Conservation (phyloP, 169 alveolate genomes). For the Cryptosporidium tyzzeri region DNA sequence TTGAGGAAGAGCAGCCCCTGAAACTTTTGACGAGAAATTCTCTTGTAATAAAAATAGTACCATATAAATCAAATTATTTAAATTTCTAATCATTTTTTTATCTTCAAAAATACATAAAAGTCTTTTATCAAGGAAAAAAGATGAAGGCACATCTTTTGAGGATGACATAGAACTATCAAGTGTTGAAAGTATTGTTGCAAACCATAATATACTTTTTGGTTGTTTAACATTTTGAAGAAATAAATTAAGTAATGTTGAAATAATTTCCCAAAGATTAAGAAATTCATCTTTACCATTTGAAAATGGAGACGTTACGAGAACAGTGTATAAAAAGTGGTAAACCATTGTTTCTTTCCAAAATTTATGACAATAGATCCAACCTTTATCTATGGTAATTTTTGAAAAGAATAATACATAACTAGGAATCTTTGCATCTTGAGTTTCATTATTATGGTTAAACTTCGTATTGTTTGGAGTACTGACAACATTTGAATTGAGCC, state of each 20-base stretch:
- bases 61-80: constrained; percentile 47
- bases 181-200: constrained; percentile 66
- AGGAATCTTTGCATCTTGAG: constrained; percentile 14
- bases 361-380: not conserved
- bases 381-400: constrained; percentile 15
- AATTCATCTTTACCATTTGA: constrained; percentile 15
- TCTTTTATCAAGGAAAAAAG: constrained; percentile 31
- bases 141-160: constrained; percentile 18
- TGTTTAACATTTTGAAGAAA: constrained; percentile 49
- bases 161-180: constrained; percentile 57
- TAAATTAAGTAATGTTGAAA: constrained; percentile 26
- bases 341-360: constrained; percentile 61
- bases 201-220: constrained; percentile 69
- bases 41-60: constrained; percentile 32
- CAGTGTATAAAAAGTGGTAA: constrained; percentile 49
- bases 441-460: not conserved
- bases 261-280: constrained; percentile 25
- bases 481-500: constrained; percentile 11
- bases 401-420: constrained; percentile 44
- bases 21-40: constrained; percentile 32
- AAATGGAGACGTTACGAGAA: constrained; percentile 18
- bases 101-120: constrained; percentile 35
- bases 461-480: not conserved
- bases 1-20: constrained; percentile 30
- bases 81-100: constrained; percentile 28